Percentiles rank a stretch among this genome's conserved stretches.
Evolutionary conservation across 2,329 filamentous ascomycete genomes (phyloP).

Genomic region (Botrytis squamosa): DNA sequence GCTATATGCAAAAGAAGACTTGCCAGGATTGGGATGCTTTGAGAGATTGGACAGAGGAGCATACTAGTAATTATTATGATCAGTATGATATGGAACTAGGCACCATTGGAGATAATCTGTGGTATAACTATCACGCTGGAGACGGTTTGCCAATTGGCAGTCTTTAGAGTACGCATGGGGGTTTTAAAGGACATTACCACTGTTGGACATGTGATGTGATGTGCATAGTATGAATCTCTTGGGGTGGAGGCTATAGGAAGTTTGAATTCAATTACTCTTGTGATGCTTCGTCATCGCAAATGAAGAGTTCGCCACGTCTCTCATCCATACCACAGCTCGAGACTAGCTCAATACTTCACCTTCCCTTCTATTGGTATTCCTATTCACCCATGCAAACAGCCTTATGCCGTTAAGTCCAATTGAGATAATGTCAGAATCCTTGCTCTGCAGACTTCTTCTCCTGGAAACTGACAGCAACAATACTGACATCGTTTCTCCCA

Average conservation of each 20-base stretch:
- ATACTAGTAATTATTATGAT: conserved; percentile 13
- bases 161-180: not conserved
- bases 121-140: not conserved
- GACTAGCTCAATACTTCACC: not conserved
- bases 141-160: not conserved
- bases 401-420: not conserved
- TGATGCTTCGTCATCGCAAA: not conserved
- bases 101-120: not conserved
- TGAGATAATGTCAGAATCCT: not conserved
- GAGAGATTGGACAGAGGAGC: conserved; percentile 15
- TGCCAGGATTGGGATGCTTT: conserved; percentile 20
- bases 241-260: not conserved
- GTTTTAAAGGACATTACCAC: not conserved
- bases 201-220: not conserved
- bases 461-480: not conserved
- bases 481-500: not conserved
- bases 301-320: not conserved
- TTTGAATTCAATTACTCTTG: not conserved
- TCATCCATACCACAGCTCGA: not conserved
- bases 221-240: not conserved
- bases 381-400: not conserved
- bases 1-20: conserved; percentile 8
- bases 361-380: not conserved
- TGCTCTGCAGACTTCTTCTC: not conserved
- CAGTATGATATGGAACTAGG: not conserved